Evolutionary conservation across 2,329 filamentous ascomycete genomes (phyloP).

Genomic region (Pseudogymnoascus sp.): DNA sequence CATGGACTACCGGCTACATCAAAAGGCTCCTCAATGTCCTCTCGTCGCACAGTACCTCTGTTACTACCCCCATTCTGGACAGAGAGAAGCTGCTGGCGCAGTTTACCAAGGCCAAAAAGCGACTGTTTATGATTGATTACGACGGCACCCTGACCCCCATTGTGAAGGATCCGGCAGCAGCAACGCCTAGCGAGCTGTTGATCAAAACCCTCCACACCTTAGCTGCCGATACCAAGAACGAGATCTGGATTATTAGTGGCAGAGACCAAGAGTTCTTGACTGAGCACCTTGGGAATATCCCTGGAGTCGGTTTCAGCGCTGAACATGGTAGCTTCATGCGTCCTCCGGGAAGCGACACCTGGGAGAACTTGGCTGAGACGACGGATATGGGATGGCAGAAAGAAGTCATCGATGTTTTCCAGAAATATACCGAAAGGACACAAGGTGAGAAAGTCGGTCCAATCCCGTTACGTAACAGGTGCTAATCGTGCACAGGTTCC

Average conservation of each 20-base stretch:
- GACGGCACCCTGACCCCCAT: constrained; percentile 95
- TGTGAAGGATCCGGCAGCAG: constrained; percentile 82
- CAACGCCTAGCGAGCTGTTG: constrained; percentile 78
- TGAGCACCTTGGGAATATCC: constrained; percentile 87
- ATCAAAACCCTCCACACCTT: constrained; percentile 73
- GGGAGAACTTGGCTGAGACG: constrained; percentile 83
- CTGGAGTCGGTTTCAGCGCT: constrained; percentile 83
- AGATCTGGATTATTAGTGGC: constrained; percentile 98
- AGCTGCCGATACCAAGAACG: constrained; percentile 72
- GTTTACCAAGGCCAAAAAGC: constrained; percentile 68
- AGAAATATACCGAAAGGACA: constrained; percentile 80
- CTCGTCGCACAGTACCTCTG: constrained; percentile 65
- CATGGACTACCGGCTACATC: constrained; percentile 77
- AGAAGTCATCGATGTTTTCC: constrained; percentile 77
- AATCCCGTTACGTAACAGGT: neutral
- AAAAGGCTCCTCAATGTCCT: constrained; percentile 74
- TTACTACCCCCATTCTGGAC: constrained; percentile 77
- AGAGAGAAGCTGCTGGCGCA: constrained; percentile 62
- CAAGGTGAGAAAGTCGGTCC: constrained; percentile 52
- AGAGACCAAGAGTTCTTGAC: constrained; percentile 87
- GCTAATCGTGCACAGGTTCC: constrained; percentile 50
- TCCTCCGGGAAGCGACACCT: constrained; percentile 66
- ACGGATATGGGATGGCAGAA: constrained; percentile 90
- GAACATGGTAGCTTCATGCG: constrained; percentile 96
- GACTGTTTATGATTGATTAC: constrained; percentile 98